Evolutionary conservation across 164 flowering plant species (phyloP), one percentile per base, ranked within the genome.

Genomic region (Magnolia sinica): DNA sequence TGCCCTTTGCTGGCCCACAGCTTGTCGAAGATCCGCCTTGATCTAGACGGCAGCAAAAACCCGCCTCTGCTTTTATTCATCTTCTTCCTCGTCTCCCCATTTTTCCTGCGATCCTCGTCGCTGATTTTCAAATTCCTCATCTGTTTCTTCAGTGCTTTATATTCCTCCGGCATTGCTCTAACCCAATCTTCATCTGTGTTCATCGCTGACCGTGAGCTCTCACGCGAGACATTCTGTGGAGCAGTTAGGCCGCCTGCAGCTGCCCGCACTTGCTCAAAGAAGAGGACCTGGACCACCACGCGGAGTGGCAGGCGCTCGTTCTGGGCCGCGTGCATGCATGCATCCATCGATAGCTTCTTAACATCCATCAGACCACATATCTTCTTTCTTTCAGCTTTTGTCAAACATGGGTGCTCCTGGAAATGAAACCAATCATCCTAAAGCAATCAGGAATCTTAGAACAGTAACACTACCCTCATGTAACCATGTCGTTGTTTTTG

Each of bases 241-340:
- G 87, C 67, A 13, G 78, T 82, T 18, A 52, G 80, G 31, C 72
- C 83, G 7, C 74, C 83, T 10, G 90, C 77, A 23, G 91, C 81
- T 5, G 89, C 85, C 70, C 89, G 85, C 16, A 88, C 81, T 87
- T 94, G 98, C 86, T 91, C 98, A 64, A 87, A 89, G 69, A 78
- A 94, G 58, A 94, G 90, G 50, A 92, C 96, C 82, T 94, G 97
- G 19, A 94, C 98, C 2, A 94, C 93, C 20, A 89, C 87, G 5
- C 98, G 88, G 18, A 94, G 93, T 5, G 97, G 97, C 55, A 94
- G 93, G n/a, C 87, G 81, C 45, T 94, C 98, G 24, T 90, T 92
- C 81, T 94, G 98, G 24, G 94, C 98, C 8, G 98, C 98, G 80
- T 92, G 93, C 87, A 87, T 88, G 9, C 91, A 86, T 7, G 90